Evolutionary conservation across 2,329 filamentous ascomycete species (phyloP), one percentile per base, ranked within the genome.

Genomic region (Exophiala oligosperma): DNA sequence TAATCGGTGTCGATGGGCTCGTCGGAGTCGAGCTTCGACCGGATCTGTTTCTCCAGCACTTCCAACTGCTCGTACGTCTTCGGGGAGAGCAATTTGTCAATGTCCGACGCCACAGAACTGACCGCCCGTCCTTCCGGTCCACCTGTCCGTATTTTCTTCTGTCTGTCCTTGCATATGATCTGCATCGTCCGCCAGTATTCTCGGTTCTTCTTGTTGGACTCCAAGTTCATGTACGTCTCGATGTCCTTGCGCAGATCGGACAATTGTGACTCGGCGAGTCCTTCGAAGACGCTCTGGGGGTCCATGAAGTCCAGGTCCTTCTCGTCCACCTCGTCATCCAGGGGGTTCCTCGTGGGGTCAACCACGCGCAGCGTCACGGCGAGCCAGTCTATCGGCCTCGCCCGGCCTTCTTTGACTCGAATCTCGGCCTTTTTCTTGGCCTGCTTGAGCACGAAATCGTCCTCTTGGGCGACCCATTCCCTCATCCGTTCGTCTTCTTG

Each of bases 371-470:
- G 78, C 60, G 90, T 95, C 69, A 97, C 94, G 1, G 92, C 91
- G 47, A 99, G 83, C 81, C 90, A 92, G 76, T 99, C 94, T 69
- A 97, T 93, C 8, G 93, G 90, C 70, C 91, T 92, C 56, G 93
- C 92, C 66, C 95, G 86, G 9, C 90, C 89, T 73, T 95, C 92
- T 67, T 92, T 90, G 47, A 97, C 92, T 41, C 94, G 88, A 66
- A 99, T 95, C 64, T 92, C 90, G 43, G 94, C 93, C 79, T 97
- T 97, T 79, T 95, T 97, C 81, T 97, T 99, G 48, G 93, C 89
- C 76, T 99, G 94, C 74, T 92, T 92, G 69, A 99, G 79, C 56
- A 97, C 94, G 70, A 99, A 99, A 64, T 89, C 87, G 77, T 99
- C 94, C 74, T 99, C 94, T 68, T 96, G 90, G 52, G 93, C 90